Evolutionary conservation across 495 filamentous ascomycete species (phyloP).

Genomic region (Aspergillus saccharolyticus): DNA sequence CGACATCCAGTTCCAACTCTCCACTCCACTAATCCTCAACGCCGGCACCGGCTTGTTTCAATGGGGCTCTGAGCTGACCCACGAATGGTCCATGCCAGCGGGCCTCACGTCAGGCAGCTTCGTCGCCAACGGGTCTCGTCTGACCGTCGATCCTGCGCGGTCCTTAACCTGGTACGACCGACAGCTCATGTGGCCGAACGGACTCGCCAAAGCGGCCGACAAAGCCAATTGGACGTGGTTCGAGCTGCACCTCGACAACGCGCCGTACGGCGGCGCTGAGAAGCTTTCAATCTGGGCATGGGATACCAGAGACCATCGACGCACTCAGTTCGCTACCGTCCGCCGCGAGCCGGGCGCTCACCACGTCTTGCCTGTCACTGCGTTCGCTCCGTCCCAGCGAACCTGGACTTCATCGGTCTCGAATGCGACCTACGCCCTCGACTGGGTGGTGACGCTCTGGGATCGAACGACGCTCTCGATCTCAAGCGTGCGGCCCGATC

Average conservation of each 20-base stretch:
- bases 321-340: conserved; percentile 2
- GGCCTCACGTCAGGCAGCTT: neutral
- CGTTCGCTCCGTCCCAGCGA: neutral
- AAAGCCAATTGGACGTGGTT: conserved; percentile 9
- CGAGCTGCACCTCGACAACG: conserved; percentile 1
- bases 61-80: neutral
- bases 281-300: conserved; percentile 4
- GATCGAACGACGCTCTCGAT: neutral
- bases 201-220: neutral
- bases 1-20: conserved; percentile 6
- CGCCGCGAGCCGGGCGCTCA: neutral
- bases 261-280: neutral
- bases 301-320: neutral
- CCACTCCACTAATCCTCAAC: conserved; percentile 4
- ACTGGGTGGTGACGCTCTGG: neutral
- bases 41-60: neutral
- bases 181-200: neutral
- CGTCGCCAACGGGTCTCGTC: neutral
- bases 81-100: conserved; percentile 9
- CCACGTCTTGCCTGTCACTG: neutral
- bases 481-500: neutral
- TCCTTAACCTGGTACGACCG: conserved; percentile 10
- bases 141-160: neutral
- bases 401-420: neutral
- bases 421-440: neutral